Evolutionary conservation across 345 rosid species (phyloP).

Genomic region (Eucalyptus rudis): DNA sequence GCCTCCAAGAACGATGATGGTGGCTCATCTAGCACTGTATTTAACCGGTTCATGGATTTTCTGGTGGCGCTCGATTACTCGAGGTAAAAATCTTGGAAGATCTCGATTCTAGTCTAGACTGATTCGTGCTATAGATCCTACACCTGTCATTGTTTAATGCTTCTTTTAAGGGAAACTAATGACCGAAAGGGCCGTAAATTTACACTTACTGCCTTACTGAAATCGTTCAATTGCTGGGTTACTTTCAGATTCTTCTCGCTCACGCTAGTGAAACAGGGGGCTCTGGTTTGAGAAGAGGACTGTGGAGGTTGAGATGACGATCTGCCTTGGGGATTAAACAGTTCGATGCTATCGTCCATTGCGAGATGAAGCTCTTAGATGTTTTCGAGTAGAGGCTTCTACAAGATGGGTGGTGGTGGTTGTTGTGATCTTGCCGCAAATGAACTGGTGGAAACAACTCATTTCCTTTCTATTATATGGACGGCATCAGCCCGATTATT

Average conservation of each 20-base stretch:
- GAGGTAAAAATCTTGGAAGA: slow-evolving; percentile 7
- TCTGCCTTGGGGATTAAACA: neutral
- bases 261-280: slow-evolving; percentile 8
- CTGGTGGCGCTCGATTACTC: slow-evolving; percentile 22
- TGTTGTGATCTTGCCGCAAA: no score
- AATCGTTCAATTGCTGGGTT: no score
- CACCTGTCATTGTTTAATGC: no score
- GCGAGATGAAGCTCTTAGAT: neutral
- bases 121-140: neutral
- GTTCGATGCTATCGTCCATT: neutral
- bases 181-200: no score
- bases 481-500: neutral
- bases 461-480: neutral
- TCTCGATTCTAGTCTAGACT: neutral
- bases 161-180: no score
- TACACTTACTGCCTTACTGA: no score
- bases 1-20: neutral
- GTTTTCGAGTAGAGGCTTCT: no score
- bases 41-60: slow-evolving; percentile 22
- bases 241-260: slow-evolving; percentile 4
- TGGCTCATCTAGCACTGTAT: neutral
- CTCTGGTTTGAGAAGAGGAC: neutral
- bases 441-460: neutral
- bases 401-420: no score
- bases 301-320: neutral